phyloP scores from a whole-genome alignment of 2,329 filamentous ascomycete species.

The Aspergillus spinulosporus region DNA sequence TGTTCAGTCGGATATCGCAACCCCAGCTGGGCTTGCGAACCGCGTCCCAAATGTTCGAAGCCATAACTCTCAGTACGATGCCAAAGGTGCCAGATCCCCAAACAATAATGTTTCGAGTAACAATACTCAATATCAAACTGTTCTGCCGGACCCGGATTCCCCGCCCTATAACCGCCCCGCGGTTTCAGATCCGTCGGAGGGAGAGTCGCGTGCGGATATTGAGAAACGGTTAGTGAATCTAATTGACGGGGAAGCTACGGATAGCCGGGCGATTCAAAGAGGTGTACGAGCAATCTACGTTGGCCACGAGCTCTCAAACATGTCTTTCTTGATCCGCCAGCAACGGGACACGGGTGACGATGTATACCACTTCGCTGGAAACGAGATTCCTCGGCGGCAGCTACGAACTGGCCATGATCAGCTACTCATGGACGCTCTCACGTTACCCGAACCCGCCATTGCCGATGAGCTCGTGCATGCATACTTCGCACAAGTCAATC shows the following conservation, averaged over 20 bases:
- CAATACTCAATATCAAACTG: constrained; percentile 20
- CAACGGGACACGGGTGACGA: constrained; percentile 46
- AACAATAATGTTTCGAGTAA: constrained; percentile 7
- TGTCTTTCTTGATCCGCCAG: constrained; percentile 57
- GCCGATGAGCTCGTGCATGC: constrained; percentile 53
- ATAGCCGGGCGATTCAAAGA: constrained; percentile 49
- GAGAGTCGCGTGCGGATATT: constrained; percentile 43
- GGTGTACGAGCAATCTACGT: constrained; percentile 56
- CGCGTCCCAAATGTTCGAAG: constrained; percentile 15
- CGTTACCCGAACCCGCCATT: constrained; percentile 50
- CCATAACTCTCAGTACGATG: constrained; percentile 1
- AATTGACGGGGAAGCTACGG: constrained; percentile 51
- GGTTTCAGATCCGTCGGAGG: constrained; percentile 34
- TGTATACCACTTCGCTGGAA: constrained; percentile 47
- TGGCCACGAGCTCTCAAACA: constrained; percentile 57
- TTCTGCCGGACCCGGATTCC: constrained; percentile 21
- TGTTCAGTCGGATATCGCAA: constrained; percentile 22
- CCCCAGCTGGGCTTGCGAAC: constrained; percentile 18
- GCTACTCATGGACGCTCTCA: constrained; percentile 51
- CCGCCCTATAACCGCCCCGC: constrained; percentile 28
- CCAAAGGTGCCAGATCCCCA: not conserved
- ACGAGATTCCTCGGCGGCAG: constrained; percentile 46
- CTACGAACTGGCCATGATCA: constrained; percentile 47
- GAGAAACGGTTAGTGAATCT: constrained; percentile 54
- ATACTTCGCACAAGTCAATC: constrained; percentile 54